Conservation (phyloP, 495 filamentous ascomycete genomes). For the Neurospora discreta region DNA sequence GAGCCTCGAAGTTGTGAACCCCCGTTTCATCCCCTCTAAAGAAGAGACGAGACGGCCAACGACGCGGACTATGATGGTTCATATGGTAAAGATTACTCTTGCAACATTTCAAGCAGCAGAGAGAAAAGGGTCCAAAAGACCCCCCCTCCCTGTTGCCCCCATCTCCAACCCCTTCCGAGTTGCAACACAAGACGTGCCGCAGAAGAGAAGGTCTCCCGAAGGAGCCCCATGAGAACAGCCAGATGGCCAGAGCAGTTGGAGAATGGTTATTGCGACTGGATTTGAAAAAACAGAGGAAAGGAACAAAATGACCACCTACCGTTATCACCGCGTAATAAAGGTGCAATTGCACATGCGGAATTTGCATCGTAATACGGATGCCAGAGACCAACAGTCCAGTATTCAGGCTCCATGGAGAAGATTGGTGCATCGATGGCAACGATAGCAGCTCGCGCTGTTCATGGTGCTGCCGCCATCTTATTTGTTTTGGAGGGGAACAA, state of each 20-base stretch:
- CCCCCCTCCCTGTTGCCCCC: constrained; percentile 3
- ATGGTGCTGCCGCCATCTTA: background rate
- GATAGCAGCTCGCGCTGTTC: background rate
- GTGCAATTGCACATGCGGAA: background rate
- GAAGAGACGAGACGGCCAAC: constrained; percentile 19
- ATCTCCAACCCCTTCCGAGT: constrained; percentile 33
- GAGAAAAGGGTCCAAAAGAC: background rate
- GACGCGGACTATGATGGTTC: constrained; percentile 48
- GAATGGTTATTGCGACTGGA: constrained; percentile 26
- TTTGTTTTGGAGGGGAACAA: background rate
- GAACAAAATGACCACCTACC: background rate
- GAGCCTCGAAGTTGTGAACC: constrained; percentile 39
- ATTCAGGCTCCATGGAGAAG: background rate
- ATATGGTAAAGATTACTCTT: constrained; percentile 23
- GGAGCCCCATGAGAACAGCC: constrained; percentile 24
- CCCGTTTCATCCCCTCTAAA: background rate
- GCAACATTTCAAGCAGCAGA: constrained; percentile 25
- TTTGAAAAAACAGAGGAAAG: background rate
- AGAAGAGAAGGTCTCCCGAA: constrained; percentile 30
- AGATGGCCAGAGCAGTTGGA: constrained; percentile 26
- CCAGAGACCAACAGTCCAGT: background rate
- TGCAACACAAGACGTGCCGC: constrained; percentile 35
- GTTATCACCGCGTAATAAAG: background rate
- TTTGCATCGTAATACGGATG: background rate
- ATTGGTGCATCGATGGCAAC: background rate